Percentiles rank a stretch among this genome's conserved stretches.
Conservation (phyloP, 2,329 filamentous ascomycete genomes). For the Trichoderma lentiforme region DNA sequence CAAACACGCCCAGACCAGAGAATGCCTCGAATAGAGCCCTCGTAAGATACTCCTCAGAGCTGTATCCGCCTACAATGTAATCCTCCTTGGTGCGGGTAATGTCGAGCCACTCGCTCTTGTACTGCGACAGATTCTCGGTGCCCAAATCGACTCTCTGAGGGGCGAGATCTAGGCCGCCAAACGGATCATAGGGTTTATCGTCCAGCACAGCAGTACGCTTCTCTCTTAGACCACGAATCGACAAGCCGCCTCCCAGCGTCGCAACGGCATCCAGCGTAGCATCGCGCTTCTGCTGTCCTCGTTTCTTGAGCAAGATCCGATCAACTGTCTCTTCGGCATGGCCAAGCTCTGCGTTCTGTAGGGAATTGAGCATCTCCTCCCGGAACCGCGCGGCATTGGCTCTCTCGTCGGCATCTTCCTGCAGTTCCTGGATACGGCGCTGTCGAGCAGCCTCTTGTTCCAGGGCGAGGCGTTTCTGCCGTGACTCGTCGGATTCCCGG, state of each 20-base stretch:
- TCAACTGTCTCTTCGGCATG: constrained; percentile 58
- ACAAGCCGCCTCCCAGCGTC: constrained; percentile 37
- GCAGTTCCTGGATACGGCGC: constrained; percentile 58
- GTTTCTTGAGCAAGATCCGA: constrained; percentile 70
- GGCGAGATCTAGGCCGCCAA: constrained; percentile 68
- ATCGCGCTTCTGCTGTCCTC: constrained; percentile 50
- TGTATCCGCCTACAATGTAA: constrained; percentile 77
- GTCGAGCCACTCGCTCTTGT: constrained; percentile 73
- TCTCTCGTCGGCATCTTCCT: constrained; percentile 70
- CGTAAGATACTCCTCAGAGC: constrained; percentile 74
- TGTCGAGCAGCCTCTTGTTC: constrained; percentile 63
- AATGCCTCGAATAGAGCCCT: constrained; percentile 86
- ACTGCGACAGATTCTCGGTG: constrained; percentile 52
- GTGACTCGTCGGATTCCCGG: constrained; percentile 52
- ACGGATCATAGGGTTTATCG: constrained; percentile 82
- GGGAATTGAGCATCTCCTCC: constrained; percentile 66
- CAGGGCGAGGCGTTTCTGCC: constrained; percentile 54
- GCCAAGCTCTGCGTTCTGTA: constrained; percentile 59
- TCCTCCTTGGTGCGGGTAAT: constrained; percentile 61
- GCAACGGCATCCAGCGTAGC: constrained; percentile 35
- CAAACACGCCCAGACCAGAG: constrained; percentile 80
- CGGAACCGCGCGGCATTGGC: constrained; percentile 59
- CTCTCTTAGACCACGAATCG: constrained; percentile 79
- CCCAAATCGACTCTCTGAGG: constrained; percentile 65
- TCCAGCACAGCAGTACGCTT: constrained; percentile 44